Evolutionary conservation across 257 asterid species (phyloP).

Genomic region (Solanum tacnaense): DNA sequence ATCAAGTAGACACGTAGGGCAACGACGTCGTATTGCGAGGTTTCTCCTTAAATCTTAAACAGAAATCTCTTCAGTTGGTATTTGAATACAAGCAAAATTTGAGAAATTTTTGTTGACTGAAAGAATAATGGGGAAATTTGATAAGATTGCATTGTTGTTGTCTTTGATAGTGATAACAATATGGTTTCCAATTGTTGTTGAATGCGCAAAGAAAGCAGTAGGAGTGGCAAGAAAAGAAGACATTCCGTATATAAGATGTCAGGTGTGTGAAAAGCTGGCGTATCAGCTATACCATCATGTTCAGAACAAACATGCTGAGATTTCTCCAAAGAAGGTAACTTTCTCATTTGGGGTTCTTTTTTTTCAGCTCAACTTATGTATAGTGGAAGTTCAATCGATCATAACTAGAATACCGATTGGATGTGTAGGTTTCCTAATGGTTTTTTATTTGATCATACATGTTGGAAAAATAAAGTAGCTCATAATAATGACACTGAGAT

Average conservation of each 20-base stretch:
- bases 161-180: constrained; percentile 11
- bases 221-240: constrained; percentile 83
- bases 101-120: neutral
- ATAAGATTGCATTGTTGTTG: constrained; percentile 3
- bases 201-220: constrained; percentile 54
- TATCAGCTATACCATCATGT: constrained; percentile 56
- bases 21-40: neutral
- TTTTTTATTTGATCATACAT: neutral
- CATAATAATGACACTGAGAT: neutral
- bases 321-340: constrained; percentile 68
- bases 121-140: constrained; percentile 29
- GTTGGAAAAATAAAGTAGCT: neutral
- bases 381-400: neutral
- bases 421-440: neutral
- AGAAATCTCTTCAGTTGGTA: neutral
- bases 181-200: constrained; percentile 35
- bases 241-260: constrained; percentile 74
- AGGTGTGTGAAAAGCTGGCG: constrained; percentile 71
- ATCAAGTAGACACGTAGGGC: constrained; percentile 14
- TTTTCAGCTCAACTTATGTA: neutral
- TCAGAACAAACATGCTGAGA: constrained; percentile 52
- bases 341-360: constrained; percentile 1
- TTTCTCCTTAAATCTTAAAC: neutral
- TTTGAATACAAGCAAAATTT: neutral
- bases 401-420: neutral